These are phyloP conservation scores for Bullera alba DNA, from an alignment of 768 basidiomycete species.

Conservation along the genomic window DNA sequence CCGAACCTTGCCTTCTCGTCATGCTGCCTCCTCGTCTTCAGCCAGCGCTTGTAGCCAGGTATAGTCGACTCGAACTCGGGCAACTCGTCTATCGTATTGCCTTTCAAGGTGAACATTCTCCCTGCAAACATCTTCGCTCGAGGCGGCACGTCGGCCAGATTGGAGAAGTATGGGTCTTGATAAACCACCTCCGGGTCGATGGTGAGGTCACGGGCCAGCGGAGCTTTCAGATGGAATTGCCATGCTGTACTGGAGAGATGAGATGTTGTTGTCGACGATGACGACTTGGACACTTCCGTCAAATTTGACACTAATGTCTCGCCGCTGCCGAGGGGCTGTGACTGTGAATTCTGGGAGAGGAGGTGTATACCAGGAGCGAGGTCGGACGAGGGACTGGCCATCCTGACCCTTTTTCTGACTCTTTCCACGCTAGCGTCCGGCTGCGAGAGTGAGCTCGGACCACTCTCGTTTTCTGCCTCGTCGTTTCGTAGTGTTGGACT, in stretches of 20 bases:
- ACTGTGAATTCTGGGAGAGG: not conserved
- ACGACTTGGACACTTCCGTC: not conserved
- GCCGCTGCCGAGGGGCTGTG: constrained; percentile 5
- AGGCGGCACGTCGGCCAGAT: constrained; percentile 61
- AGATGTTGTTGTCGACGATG: constrained; percentile 11
- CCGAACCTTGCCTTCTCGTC: constrained; percentile 46
- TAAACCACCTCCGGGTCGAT: constrained; percentile 60
- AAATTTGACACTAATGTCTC: constrained; percentile 3
- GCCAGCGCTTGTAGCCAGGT: constrained; percentile 7
- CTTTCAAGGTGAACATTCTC: constrained; percentile 62
- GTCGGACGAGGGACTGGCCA: constrained; percentile 17
- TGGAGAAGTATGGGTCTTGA: constrained; percentile 72
- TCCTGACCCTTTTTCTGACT: constrained; percentile 26
- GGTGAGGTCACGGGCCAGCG: constrained; percentile 13
- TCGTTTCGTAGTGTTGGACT: constrained; percentile 9
- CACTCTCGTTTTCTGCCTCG: not conserved
- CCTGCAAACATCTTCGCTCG: constrained; percentile 73
- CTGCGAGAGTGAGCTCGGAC: no score
- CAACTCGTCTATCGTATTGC: constrained; percentile 56
- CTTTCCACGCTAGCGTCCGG: no score
- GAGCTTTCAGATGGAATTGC: constrained; percentile 12
- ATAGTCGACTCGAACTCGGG: constrained; percentile 54
- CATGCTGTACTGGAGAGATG: constrained; percentile 20
- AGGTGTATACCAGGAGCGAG: constrained; percentile 6
- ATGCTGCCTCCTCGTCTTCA: constrained; percentile 10